A percentile compares a stretch with the other conserved stretches of the same genome.
phyloP scores from a whole-genome alignment of 345 rosid species.

The Excoecaria cochinchinensis region DNA sequence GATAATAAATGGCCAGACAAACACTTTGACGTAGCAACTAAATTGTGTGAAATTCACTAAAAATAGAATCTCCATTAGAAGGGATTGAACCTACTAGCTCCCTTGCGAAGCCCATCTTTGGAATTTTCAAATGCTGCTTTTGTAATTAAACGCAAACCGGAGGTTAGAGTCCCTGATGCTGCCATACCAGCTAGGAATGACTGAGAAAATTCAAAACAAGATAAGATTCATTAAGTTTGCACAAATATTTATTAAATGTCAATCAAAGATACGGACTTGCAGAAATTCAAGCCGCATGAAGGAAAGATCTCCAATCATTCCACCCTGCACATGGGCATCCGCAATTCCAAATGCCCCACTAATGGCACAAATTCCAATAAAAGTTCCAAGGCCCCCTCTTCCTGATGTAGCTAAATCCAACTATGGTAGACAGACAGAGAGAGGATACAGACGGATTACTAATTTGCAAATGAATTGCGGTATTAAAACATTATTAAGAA shows the following conservation, averaged over 20 bases:
- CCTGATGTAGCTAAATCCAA: constrained; percentile 79
- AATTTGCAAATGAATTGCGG: neutral
- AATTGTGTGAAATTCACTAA: neutral
- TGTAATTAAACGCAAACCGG: constrained; percentile 62
- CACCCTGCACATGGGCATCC: constrained; percentile 86
- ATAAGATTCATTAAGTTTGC: neutral
- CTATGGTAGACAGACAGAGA: constrained; percentile 23
- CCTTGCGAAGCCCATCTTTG: constrained; percentile 65
- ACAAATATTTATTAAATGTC: neutral
- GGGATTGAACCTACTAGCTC: constrained; percentile 56
- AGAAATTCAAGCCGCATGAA: constrained; percentile 63
- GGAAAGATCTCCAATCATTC: constrained; percentile 84
- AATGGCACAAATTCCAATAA: constrained; percentile 57
- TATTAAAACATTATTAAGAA: neutral
- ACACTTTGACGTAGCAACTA: neutral
- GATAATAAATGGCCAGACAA: neutral
- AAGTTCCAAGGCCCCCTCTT: constrained; percentile 67
- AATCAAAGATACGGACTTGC: constrained; percentile 42
- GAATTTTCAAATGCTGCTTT: constrained; percentile 73
- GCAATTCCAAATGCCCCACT: constrained; percentile 72
- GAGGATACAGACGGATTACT: neutral
- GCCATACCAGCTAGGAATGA: constrained; percentile 66
- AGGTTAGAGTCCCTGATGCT: constrained; percentile 72
- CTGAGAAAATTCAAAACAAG: constrained; percentile 26
- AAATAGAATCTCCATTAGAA: neutral